Conservation (phyloP, 352 stramenopile genomes). For the Labyrinthula sp. region DNA sequence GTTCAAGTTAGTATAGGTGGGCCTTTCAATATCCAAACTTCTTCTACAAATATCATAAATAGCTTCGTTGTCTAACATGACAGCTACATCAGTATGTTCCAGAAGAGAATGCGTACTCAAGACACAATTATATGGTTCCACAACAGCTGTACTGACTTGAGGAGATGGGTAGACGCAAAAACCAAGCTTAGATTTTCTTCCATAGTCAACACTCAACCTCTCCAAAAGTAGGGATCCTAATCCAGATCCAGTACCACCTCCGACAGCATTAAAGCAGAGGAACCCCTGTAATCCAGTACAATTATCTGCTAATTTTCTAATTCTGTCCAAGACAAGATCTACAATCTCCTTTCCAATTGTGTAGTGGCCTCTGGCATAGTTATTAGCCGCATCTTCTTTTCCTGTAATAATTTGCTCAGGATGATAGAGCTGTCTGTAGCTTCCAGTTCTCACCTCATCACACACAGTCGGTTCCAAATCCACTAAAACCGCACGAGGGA, state of each 20-base stretch:
- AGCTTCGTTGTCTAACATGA: conserved; percentile 90
- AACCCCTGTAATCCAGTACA: conserved; percentile 90
- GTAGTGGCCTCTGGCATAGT: conserved; percentile 74
- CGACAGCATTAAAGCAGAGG: conserved; percentile 85
- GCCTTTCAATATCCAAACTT: conserved; percentile 85
- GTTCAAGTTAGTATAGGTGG: conserved; percentile 97
- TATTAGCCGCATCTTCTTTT: conserved; percentile 67
- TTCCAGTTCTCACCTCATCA: conserved; percentile 80
- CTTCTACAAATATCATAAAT: conserved; percentile 87
- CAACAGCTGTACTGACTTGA: conserved; percentile 80
- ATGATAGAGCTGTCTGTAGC: conserved; percentile 87
- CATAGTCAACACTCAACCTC: conserved; percentile 86
- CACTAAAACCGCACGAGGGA: conserved; percentile 85
- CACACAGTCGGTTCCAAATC: conserved; percentile 92
- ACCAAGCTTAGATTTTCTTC: conserved; percentile 83
- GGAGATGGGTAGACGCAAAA: conserved; percentile 89
- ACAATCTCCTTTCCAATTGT: conserved; percentile 80
- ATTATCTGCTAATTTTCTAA: conserved; percentile 83
- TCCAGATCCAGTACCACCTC: conserved; percentile 84
- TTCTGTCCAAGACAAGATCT: conserved; percentile 79
- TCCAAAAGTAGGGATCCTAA: conserved; percentile 83
- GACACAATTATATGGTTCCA: conserved; percentile 94
- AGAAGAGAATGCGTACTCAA: conserved; percentile 79
- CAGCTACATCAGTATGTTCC: conserved; percentile 83
- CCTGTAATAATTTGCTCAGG: conserved; percentile 93